phyloP scores from a whole-genome alignment of 495 filamentous ascomycete genomes.

The Trichocladium antarcticum region DNA sequence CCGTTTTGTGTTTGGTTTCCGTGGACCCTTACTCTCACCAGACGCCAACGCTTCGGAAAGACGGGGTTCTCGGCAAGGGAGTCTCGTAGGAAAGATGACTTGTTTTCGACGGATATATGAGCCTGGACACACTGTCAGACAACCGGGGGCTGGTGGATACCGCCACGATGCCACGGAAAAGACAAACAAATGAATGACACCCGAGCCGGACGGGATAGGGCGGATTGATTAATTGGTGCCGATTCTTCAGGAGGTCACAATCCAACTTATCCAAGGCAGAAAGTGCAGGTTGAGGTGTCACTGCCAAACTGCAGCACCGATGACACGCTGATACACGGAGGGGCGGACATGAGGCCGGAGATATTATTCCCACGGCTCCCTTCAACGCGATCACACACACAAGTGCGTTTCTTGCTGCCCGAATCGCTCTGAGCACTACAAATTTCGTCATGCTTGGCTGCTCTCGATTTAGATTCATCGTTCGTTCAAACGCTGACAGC shows the following conservation, averaged over 20 bases:
- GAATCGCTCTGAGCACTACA: background rate
- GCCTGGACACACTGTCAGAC: background rate
- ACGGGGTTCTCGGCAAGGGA: too few species aligned
- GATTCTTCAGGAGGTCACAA: background rate
- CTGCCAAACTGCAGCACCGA: too few species aligned
- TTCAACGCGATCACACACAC: background rate
- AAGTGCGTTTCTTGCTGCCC: background rate
- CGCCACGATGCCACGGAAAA: background rate
- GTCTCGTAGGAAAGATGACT: too few species aligned
- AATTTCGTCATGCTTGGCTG: background rate
- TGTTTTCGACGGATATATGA: too few species aligned
- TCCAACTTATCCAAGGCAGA: too few species aligned
- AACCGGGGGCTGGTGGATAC: background rate
- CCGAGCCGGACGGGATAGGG: background rate
- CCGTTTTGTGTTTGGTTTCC: background rate
- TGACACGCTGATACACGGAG: too few species aligned
- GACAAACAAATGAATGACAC: background rate
- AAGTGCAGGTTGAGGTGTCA: too few species aligned
- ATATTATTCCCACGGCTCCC: background rate
- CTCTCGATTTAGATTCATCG: constrained; percentile 3
- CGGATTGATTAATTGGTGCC: background rate
- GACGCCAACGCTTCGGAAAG: too few species aligned
- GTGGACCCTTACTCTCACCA: too few species aligned
- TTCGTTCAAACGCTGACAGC: constrained; percentile 9
- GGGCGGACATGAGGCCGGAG: background rate